Evolutionary conservation across 83 land plant genomes (phyloP), one percentile per base, ranked within the genome.

Genomic region (Isoetes engelmannii): DNA sequence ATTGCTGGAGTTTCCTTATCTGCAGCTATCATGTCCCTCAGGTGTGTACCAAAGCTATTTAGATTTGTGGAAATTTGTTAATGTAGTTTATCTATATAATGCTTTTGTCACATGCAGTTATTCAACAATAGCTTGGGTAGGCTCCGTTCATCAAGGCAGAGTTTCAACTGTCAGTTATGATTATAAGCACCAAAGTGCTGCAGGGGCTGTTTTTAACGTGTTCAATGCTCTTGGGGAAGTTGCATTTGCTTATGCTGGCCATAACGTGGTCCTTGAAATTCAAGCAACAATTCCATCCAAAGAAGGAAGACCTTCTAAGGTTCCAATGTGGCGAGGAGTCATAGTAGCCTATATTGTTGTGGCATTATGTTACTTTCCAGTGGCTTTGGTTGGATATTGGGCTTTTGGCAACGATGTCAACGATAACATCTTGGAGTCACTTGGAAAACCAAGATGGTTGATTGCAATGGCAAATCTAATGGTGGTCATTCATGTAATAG

Each of bases 211-310:
- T 0, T 83, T 90, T 28, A 41, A 46, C 58, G 81, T 84, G 65
- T 78, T 90, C 21, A 81, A 74, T 61, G 91, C 89, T 15, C 57
- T 92, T 28, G 98, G 98, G 2, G 80, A 84, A 9, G 80, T 92
- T 12, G 92, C 96, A 0, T 89, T 89, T 79, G 96, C 98, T 0
- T 92, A 85, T 72, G 98, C 98, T 0, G 98, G 98, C 0, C 98
- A 92, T 71, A 92, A 92, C 73, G 98, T 92, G 42, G 96, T 86
- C 4, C 69, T 92, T 72, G 98, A 92, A 75, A 92, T 92, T 63
- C 98, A 92, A 44, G 98, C 98, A 5, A 89, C 98, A 5, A 84
- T 92, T 57, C 98, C 98, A 20, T 92, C 98, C 17, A 84, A 84
- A 5, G 89, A 89, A 37, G 92, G 82, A 13, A 82, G 67, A 62